Percentiles rank a stretch among this genome's conserved stretches.
phyloP scores from a whole-genome alignment of 1,284 basidiomycete species.

The Coriolopsis trogii region DNA sequence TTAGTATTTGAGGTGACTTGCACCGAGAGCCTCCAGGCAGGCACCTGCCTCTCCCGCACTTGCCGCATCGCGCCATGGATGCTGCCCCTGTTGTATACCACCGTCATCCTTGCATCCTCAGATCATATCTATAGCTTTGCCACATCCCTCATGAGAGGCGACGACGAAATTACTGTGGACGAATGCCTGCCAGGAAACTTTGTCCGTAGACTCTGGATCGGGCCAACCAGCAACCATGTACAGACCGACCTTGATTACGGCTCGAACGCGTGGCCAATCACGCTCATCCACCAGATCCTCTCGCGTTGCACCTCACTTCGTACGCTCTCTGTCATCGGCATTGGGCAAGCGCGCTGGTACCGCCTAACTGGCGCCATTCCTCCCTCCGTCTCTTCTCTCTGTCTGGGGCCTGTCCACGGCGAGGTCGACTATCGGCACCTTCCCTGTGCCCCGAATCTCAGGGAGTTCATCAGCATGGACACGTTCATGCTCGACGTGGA shows the following conservation, averaged over 20 bases:
- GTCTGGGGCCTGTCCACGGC: conserved; percentile 41
- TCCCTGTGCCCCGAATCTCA: conserved; percentile 26
- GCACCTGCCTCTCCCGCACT: too few relatives aligned
- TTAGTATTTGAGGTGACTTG: too few relatives aligned
- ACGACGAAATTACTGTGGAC: conserved; percentile 20
- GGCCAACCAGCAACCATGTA: conserved; percentile 23
- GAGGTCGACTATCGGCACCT: conserved; percentile 34
- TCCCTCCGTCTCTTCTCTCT: conserved; percentile 33
- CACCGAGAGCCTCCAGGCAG: too few relatives aligned
- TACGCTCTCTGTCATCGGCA: conserved; percentile 34
- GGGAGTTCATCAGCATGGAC: conserved; percentile 35
- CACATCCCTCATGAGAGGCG: conserved; percentile 4
- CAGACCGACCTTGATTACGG: conserved; percentile 35
- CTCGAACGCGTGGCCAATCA: conserved; percentile 38
- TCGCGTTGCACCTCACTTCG: conserved; percentile 30
- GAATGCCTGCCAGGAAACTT: conserved; percentile 21
- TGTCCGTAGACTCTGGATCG: conserved; percentile 39
- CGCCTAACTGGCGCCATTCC: conserved; percentile 38
- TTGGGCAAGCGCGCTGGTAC: conserved; percentile 37
- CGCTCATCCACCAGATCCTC: conserved; percentile 37
- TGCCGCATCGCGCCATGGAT: conserved; percentile 36
- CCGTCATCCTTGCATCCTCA: conserved; percentile 33
- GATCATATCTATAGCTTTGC: conserved; percentile 33
- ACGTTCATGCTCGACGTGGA: conserved; percentile 41
- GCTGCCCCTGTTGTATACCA: conserved; percentile 37